Conservation (phyloP, 768 basidiomycete genomes). For the Rhodosporidiobolus sp. region DNA sequence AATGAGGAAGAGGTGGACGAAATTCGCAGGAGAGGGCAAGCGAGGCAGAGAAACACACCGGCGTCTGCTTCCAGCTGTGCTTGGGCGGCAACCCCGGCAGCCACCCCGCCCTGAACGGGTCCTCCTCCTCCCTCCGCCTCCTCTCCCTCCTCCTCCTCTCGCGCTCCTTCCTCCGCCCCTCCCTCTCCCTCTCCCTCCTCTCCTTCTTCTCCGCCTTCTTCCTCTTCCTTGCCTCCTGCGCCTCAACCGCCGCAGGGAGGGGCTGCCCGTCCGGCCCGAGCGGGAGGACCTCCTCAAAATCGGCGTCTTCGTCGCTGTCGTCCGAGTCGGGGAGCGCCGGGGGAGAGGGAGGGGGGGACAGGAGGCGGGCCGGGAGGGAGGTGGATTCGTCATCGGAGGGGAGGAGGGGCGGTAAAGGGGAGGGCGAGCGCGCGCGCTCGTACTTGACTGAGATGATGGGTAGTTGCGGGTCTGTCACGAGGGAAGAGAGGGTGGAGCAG, state of each 20-base stretch:
- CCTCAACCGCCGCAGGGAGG: neutral
- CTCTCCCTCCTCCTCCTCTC: constrained; percentile 13
- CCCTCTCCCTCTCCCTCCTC: neutral
- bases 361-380: neutral
- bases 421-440: neutral
- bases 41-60: constrained; percentile 9
- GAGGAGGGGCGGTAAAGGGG: constrained; percentile 1
- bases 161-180: neutral
- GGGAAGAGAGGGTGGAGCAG: too few species aligned
- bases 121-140: neutral
- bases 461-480: neutral
- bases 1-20: neutral
- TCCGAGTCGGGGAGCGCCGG: neutral
- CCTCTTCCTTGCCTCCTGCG: neutral
- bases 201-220: neutral
- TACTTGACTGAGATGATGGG: constrained; percentile 5
- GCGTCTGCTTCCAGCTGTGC: constrained; percentile 38
- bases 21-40: neutral
- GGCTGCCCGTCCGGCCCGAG: constrained; percentile 12
- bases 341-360: constrained; percentile 14
- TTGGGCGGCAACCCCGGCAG: constrained; percentile 26
- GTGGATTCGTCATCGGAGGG: constrained; percentile 18
- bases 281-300: constrained; percentile 28
- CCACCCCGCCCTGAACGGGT: constrained; percentile 23
- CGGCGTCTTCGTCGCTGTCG: constrained; percentile 23